Conservation (phyloP, 1,284 basidiomycete genomes). For the Pyrrhoderma lamaoense region DNA sequence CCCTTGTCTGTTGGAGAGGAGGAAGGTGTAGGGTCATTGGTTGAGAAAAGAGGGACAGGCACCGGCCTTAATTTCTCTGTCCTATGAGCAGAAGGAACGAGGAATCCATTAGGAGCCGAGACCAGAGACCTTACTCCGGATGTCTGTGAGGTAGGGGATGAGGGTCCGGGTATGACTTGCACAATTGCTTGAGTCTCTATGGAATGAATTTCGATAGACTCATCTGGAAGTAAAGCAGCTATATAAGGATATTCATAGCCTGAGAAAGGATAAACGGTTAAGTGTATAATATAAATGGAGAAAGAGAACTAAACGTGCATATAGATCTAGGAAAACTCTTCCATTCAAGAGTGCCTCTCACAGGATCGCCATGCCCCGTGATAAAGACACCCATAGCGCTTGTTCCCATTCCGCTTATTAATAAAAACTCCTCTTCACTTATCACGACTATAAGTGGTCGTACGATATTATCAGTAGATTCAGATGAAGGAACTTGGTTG, state of each 20-base stretch:
- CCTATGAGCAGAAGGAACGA: slow-evolving; percentile 15
- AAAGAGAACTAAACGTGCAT: slow-evolving; percentile 42
- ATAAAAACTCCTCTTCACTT: slow-evolving; percentile 69
- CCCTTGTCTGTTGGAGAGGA: too few species aligned
- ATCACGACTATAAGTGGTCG: slow-evolving; percentile 74
- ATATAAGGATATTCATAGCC: slow-evolving; percentile 79
- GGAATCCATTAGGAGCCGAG: slow-evolving; percentile 7
- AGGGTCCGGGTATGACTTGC: slow-evolving; percentile 48
- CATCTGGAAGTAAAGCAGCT: slow-evolving; percentile 69
- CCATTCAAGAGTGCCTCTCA: slow-evolving; percentile 85
- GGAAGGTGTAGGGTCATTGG: not conserved
- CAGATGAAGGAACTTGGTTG: slow-evolving; percentile 43
- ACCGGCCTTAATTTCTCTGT: slow-evolving; percentile 14
- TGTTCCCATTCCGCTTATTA: slow-evolving; percentile 69
- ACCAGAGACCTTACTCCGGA: not conserved
- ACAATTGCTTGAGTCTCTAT: slow-evolving; percentile 68
- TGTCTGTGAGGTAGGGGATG: too few species aligned
- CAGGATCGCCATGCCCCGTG: slow-evolving; percentile 77
- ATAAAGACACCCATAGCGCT: slow-evolving; percentile 81
- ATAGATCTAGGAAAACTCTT: slow-evolving; percentile 67
- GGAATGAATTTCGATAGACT: slow-evolving; percentile 75
- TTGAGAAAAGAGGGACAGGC: slow-evolving; percentile 2
- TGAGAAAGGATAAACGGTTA: slow-evolving; percentile 25
- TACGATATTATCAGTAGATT: slow-evolving; percentile 33
- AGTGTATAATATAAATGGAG: not conserved